Evolutionary conservation across 805 yeast species (phyloP).

Genomic region (Blastobotrys parvus): DNA sequence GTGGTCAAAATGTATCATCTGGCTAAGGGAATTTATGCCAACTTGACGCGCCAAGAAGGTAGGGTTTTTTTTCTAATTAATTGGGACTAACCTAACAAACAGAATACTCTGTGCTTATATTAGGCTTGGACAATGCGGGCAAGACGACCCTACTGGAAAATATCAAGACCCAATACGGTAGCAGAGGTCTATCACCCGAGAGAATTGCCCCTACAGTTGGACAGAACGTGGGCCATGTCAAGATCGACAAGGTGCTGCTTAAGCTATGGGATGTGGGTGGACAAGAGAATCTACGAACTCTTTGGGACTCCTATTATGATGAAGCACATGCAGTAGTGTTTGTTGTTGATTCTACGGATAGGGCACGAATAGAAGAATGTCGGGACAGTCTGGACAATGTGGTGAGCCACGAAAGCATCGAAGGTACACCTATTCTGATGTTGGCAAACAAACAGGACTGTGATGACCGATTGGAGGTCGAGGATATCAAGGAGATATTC

Average conservation of each 20-base stretch:
- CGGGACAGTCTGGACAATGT: constrained; percentile 46
- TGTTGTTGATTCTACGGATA: constrained; percentile 86
- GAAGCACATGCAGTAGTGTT: constrained; percentile 89
- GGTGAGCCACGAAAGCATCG: constrained; percentile 52
- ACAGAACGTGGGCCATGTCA: constrained; percentile 53
- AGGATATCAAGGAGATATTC: constrained; percentile 74
- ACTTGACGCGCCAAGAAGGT: constrained; percentile 50
- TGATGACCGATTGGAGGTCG: constrained; percentile 61
- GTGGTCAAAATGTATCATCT: constrained; percentile 67
- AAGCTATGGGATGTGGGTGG: constrained; percentile 98
- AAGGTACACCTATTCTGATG: constrained; percentile 86
- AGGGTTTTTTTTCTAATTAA: constrained; percentile 12
- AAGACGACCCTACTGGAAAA: constrained; percentile 77
- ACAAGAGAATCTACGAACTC: constrained; percentile 68
- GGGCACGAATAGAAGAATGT: constrained; percentile 76
- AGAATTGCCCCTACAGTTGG: constrained; percentile 90
- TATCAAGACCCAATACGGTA: constrained; percentile 44
- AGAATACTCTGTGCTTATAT: constrained; percentile 68
- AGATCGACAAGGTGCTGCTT: constrained; percentile 35
- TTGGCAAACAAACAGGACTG: constrained; percentile 91
- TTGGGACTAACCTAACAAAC: not conserved
- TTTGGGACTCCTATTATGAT: constrained; percentile 83
- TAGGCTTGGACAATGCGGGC: constrained; percentile 95
- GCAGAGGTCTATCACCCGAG: constrained; percentile 37
- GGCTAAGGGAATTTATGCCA: constrained; percentile 50